Conservation (phyloP, 225 moss, liverwort and hornwort species). For the Physcomitrellopsis africana region DNA sequence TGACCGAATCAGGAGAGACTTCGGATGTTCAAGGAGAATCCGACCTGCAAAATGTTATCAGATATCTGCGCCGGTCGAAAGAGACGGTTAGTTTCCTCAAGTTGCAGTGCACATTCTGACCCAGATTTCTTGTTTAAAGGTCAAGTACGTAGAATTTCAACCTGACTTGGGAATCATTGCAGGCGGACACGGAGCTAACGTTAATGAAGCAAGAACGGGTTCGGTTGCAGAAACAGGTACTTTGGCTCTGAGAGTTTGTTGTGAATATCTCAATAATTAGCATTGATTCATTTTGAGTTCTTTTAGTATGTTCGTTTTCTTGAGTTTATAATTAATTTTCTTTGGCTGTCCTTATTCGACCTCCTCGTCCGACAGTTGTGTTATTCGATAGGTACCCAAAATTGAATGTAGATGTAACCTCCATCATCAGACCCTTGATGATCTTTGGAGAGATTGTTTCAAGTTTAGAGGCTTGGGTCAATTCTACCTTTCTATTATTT, state of each 20-base stretch:
- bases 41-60: constrained; percentile 91
- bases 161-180: constrained; percentile 33
- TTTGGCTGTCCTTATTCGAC: not conserved
- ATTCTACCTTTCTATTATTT: not conserved
- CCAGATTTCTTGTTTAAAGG: too few species aligned
- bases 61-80: constrained; percentile 94
- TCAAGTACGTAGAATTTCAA: not conserved
- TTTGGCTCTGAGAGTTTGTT: not conserved
- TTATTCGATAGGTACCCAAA: not conserved
- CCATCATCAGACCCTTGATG: constrained; percentile 3
- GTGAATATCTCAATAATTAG: not conserved
- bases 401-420: not conserved
- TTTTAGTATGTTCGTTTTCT: constrained; percentile 12
- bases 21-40: constrained; percentile 70
- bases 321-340: constrained; percentile 6
- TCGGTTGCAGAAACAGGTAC: constrained; percentile 92
- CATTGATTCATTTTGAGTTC: not conserved
- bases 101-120: not conserved
- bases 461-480: not conserved
- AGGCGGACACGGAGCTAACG: constrained; percentile 93
- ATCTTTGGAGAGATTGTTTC: constrained; percentile 3
- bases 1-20: constrained; percentile 52
- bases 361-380: constrained; percentile 17
- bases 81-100: constrained; percentile 72
- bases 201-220: constrained; percentile 92